A percentile compares a stretch with the other conserved stretches of the same genome.
These are phyloP conservation scores for Thermoascus crustaceus DNA, from an alignment of 2,329 filamentous ascomycete genomes.

Conservation along the genomic window DNA sequence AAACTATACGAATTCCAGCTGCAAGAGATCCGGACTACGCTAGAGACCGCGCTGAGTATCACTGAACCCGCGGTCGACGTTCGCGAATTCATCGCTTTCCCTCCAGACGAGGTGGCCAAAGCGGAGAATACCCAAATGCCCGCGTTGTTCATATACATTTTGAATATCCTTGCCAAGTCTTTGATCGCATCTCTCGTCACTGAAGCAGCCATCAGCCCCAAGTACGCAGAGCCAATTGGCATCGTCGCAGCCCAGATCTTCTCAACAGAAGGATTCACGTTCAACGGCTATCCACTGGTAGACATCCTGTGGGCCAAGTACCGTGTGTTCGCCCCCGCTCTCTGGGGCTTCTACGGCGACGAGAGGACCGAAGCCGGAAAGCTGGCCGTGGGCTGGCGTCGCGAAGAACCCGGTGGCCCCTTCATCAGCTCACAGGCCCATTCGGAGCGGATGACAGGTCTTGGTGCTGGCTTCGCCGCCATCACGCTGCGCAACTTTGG, in stretches of 20 bases:
- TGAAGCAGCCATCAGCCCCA: constrained; percentile 56
- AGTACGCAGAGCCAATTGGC: constrained; percentile 69
- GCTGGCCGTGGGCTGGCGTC: constrained; percentile 64
- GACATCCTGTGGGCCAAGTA: constrained; percentile 86
- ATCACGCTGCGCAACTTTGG: constrained; percentile 76
- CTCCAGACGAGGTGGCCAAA: constrained; percentile 29
- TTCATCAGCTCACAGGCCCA: constrained; percentile 66
- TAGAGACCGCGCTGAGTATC: constrained; percentile 49
- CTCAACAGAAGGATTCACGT: constrained; percentile 57
- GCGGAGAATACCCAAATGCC: constrained; percentile 48
- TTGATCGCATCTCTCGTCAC: constrained; percentile 62
- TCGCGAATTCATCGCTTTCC: constrained; percentile 44
- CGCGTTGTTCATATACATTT: constrained; percentile 61
- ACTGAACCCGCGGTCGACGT: constrained; percentile 50
- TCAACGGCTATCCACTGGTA: constrained; percentile 60
- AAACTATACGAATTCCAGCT: constrained; percentile 17
- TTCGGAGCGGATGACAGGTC: constrained; percentile 71
- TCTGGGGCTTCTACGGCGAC: constrained; percentile 74
- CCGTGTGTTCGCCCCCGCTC: constrained; percentile 67
- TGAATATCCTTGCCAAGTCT: constrained; percentile 68
- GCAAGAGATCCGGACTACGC: constrained; percentile 41
- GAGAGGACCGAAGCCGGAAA: constrained; percentile 65
- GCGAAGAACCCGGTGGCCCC: constrained; percentile 42
- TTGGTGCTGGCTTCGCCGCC: constrained; percentile 76
- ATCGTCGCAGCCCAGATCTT: constrained; percentile 68